Percentiles rank a stretch among this genome's conserved stretches.
phyloP scores from a whole-genome alignment of 2,329 filamentous ascomycete genomes.

The Periconia digitata region DNA sequence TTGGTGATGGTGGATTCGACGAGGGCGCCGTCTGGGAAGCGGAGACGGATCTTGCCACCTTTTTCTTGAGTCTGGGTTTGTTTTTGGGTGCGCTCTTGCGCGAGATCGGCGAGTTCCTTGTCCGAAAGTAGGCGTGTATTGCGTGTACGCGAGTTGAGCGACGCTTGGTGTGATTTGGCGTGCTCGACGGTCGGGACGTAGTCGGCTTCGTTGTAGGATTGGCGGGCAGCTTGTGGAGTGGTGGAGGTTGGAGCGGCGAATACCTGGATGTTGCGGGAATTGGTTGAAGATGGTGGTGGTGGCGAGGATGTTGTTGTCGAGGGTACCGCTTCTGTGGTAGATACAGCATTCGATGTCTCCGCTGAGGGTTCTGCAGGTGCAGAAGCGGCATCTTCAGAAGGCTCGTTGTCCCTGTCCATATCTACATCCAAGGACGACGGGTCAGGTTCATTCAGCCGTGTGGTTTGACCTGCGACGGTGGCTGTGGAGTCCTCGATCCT shows the following conservation, averaged over 20 bases:
- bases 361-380: constrained; percentile 17
- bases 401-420: constrained; percentile 32
- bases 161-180: constrained; percentile 72
- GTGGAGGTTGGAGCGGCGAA: constrained; percentile 75
- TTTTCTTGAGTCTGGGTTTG: constrained; percentile 62
- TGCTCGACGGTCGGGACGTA: constrained; percentile 76
- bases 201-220: constrained; percentile 69
- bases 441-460: constrained; percentile 24
- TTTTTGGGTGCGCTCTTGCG: constrained; percentile 65
- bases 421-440: constrained; percentile 37
- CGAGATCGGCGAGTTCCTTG: constrained; percentile 73
- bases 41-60: constrained; percentile 73
- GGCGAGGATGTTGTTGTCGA: constrained; percentile 15
- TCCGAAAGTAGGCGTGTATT: constrained; percentile 83
- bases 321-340: constrained; percentile 15
- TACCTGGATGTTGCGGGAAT: constrained; percentile 61
- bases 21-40: constrained; percentile 83
- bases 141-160: constrained; percentile 61
- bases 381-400: constrained; percentile 11
- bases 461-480: constrained; percentile 26
- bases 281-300: constrained; percentile 10
- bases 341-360: constrained; percentile 9
- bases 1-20: constrained; percentile 72
- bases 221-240: constrained; percentile 73
- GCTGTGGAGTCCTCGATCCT: constrained; percentile 28